A percentile compares a stretch with the other conserved stretches of the same genome.
Conservation (phyloP, 305 asterid species). For the Fraxinus dipetala region DNA sequence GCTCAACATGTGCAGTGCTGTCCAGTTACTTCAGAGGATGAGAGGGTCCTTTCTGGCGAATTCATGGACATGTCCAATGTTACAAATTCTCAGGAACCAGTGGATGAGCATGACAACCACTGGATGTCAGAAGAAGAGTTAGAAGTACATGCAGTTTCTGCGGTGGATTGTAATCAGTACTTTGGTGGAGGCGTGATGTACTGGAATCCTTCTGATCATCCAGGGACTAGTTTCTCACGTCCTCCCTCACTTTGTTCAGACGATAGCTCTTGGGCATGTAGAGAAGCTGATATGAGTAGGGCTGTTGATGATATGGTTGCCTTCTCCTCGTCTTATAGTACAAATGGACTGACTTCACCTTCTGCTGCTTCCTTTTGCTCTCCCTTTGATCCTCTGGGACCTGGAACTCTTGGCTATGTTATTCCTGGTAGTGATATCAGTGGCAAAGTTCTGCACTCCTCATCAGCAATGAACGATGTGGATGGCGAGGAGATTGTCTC, state of each 20-base stretch:
- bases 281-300: slow-evolving; percentile 92
- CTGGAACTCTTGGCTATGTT: slow-evolving; percentile 84
- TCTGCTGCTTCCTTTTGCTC: slow-evolving; percentile 94
- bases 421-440: slow-evolving; percentile 81
- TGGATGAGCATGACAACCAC: slow-evolving; percentile 80
- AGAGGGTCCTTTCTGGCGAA: slow-evolving; percentile 65
- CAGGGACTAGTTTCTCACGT: slow-evolving; percentile 80
- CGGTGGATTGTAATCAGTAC: slow-evolving; percentile 83
- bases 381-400: slow-evolving; percentile 83
- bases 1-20: slow-evolving; percentile 53
- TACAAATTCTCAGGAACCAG: slow-evolving; percentile 56
- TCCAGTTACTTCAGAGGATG: slow-evolving; percentile 75
- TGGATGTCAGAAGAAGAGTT: slow-evolving; percentile 97
- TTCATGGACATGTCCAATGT: slow-evolving; percentile 57
- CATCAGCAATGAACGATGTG: slow-evolving; percentile 63
- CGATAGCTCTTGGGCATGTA: slow-evolving; percentile 99
- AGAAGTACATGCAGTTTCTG: slow-evolving; percentile 74
- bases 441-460: slow-evolving; percentile 79
- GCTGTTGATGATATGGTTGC: slow-evolving; percentile 99
- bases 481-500: slow-evolving; percentile 73
- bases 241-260: slow-evolving; percentile 99
- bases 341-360: slow-evolving; percentile 96
- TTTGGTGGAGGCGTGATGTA: slow-evolving; percentile 99
- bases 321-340: slow-evolving; percentile 94
- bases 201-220: slow-evolving; percentile 94